These are phyloP conservation scores for Zea mays DNA, from an alignment of 176 grass and related monocot genomes.

Conservation along the genomic window Zm-B73-REFERENCE-NAM-5.0 NC_050098.1:176620001-176620500, in stretches of 20 bases:
- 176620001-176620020: constrained; percentile 24
- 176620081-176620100: constrained; percentile 57
- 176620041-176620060: constrained; percentile 71
- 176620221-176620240: constrained; percentile 39
- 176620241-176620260: constrained; percentile 36
- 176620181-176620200: constrained; percentile 90
- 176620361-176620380: constrained; percentile 83
- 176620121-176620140: constrained; percentile 97
- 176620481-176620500: neutral
- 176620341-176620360: constrained; percentile 93
- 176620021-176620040: constrained; percentile 75
- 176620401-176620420: constrained; percentile 91
- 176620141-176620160: constrained; percentile 84
- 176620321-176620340: constrained; percentile 77
- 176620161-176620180: constrained; percentile 78
- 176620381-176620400: constrained; percentile 73
- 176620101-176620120: constrained; percentile 86
- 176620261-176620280: constrained; percentile 38
- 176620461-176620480: constrained; percentile 42
- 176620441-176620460: constrained; percentile 21
- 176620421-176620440: constrained; percentile 49
- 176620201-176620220: constrained; percentile 72
- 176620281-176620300: constrained; percentile 42
- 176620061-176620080: constrained; percentile 27
- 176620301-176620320: constrained; percentile 44